Evolutionary conservation across 192 early-diverging fungal species (phyloP), one percentile per base, ranked within the genome.

Genomic region (Kappamyces sp.): DNA sequence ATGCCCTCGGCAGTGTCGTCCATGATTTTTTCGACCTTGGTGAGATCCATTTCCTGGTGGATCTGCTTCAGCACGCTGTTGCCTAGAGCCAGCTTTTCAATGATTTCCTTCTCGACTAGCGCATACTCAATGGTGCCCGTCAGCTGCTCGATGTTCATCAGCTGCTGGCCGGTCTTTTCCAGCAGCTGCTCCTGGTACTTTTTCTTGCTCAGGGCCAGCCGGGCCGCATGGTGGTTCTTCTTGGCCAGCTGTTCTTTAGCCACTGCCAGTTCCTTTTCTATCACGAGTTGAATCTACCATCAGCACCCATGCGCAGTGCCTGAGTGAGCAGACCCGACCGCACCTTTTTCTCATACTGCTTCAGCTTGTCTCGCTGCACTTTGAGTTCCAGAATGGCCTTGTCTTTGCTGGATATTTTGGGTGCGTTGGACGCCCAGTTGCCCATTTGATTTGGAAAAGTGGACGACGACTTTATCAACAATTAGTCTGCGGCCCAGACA

Each of bases 1-100:
- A 99, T 91, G 8, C 88, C 90, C 40, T 99, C 96, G 2, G 86
- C 89, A 1, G 94, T 97, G 53, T 99, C 93, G 60, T 97, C 93
- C 81, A 96, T 91, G 39, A 99, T 73, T 42, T 83, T 80, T 49
- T 99, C 90, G 0, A 97, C 92, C 41, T 88, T 83, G n/a, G 94
- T 89, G 35, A 99, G 58, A 15, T 86, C 86, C 74, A 85, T 91
- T 60, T 91, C 90, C 59, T 87, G 81, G 62, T 94, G 81, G 46
- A 94, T 76, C 61, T 87, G 78, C 46, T 86, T 87, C 62, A 97
- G 74, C 7, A 93, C 88, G 33, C 78, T 80, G 74, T 89, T 95
- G 57, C 93, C 93, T 47, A 86, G 71, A 61, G 87, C 76, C 14
- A 99, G 60, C 12, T 91, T 88, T 46, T 84, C 85, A 39, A 96